A percentile compares a stretch with the other conserved stretches of the same genome.
Evolutionary conservation across 352 stramenopile species (phyloP).

Genomic region (Globisporangium iwayamae): DNA sequence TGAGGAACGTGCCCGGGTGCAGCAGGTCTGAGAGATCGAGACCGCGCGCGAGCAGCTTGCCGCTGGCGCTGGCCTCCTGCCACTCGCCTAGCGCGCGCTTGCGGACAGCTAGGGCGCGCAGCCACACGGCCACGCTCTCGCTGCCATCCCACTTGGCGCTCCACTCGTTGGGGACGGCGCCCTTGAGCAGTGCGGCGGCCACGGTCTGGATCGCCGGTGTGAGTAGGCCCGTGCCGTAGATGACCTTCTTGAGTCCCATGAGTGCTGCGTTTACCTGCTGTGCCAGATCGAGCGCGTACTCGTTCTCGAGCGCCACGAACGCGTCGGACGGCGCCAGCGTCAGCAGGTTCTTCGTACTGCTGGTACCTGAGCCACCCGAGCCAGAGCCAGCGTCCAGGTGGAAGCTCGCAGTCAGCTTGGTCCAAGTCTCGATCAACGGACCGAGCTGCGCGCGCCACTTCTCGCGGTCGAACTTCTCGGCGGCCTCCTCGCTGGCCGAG

Average conservation of each 20-base stretch:
- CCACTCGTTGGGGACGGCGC: slow-evolving; percentile 77
- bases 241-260: slow-evolving; percentile 81
- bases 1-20: slow-evolving; percentile 93
- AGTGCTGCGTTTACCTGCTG: slow-evolving; percentile 71
- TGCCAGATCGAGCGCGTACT: slow-evolving; percentile 70
- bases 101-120: slow-evolving; percentile 76
- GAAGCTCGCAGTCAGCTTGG: slow-evolving; percentile 69
- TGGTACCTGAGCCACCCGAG: not conserved
- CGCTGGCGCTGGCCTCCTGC: slow-evolving; percentile 54
- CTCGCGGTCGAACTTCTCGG: slow-evolving; percentile 88
- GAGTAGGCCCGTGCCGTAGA: slow-evolving; percentile 89
- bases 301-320: slow-evolving; percentile 91
- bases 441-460: slow-evolving; percentile 87
- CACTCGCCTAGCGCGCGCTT: slow-evolving; percentile 83
- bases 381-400: slow-evolving; percentile 29
- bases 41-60: slow-evolving; percentile 66
- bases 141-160: slow-evolving; percentile 79
- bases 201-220: slow-evolving; percentile 87
- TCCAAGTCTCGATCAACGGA: slow-evolving; percentile 90
- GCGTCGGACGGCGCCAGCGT: slow-evolving; percentile 75
- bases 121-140: slow-evolving; percentile 69
- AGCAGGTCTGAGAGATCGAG: slow-evolving; percentile 91
- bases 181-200: slow-evolving; percentile 68
- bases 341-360: slow-evolving; percentile 32
- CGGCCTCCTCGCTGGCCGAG: slow-evolving; percentile 50